A percentile compares a stretch with the other conserved stretches of the same genome.
Conservation (phyloP, 2,329 filamentous ascomycete species). For the Huntiella abstrusa region DNA sequence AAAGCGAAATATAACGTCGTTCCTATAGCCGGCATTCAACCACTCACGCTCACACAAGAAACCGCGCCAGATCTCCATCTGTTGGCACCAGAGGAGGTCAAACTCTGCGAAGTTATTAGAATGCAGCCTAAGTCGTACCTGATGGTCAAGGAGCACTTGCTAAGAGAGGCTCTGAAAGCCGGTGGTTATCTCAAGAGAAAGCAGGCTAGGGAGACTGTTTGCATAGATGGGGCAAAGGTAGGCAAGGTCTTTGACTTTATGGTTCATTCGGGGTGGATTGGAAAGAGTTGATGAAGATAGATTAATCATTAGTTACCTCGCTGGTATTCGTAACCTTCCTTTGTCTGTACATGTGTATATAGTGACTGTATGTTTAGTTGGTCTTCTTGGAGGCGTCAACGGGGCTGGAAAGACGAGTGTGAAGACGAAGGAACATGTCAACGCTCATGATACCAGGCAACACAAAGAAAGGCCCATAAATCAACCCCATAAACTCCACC, state of each 20-base stretch:
- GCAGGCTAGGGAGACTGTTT: conserved; percentile 68
- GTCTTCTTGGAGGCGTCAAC: conserved; percentile 11
- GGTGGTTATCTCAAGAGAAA: conserved; percentile 88
- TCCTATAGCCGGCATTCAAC: conserved; percentile 40
- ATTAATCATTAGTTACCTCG: neutral
- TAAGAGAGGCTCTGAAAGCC: conserved; percentile 76
- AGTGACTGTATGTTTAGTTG: conserved; percentile 1
- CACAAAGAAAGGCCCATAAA: conserved; percentile 29
- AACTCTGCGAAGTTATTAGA: conserved; percentile 67
- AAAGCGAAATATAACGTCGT: conserved; percentile 35
- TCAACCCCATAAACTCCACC: conserved; percentile 25
- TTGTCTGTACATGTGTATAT: neutral
- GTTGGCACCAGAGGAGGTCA: conserved; percentile 63
- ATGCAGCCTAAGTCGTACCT: conserved; percentile 89
- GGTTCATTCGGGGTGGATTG: conserved; percentile 80
- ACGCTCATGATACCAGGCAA: conserved; percentile 30
- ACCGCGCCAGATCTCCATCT: conserved; percentile 70
- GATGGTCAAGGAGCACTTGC: conserved; percentile 80
- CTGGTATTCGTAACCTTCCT: neutral
- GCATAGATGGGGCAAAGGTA: conserved; percentile 69
- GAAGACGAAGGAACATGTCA: conserved; percentile 36
- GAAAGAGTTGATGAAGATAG: conserved; percentile 32
- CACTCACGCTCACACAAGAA: conserved; percentile 53
- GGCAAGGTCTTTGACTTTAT: conserved; percentile 87
- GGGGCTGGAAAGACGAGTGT: conserved; percentile 22